Base-by-base conservation (phyloP, 148 eudicot species). In the Mesembryanthemum crystallinum region DNA sequence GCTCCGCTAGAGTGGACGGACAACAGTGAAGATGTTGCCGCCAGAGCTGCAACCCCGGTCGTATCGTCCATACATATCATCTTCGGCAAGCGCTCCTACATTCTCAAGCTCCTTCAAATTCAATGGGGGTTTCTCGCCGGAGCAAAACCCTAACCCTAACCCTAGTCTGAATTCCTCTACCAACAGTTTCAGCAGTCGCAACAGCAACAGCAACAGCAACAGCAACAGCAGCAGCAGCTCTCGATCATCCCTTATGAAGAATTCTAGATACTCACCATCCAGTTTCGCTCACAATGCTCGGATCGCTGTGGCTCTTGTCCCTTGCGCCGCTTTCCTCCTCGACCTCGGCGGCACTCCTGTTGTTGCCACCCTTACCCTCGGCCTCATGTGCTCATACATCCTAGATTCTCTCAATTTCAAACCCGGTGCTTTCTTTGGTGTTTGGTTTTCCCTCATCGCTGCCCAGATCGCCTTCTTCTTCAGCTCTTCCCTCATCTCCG, bases 261-360 rank as follows among this genome's bases (percentile, higher is more conserved):
- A 80, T 24, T 77, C 90, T 7, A 80, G 96, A 30, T 83, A 83
- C 71, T 69, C 85, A 0, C 87, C 91, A 2, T 80, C 97, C 0
- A 45, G 84, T 3, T 90, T 91, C 79, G 45, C 76, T 37, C 85
- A 94, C 88, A 94, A 94, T 77, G 76, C 69, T 71, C 80, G 95
- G 29, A 85, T 94, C 75, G 93, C 93, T 37, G 29, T 86, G 28
- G 95, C 89, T 4, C 90, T 94, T 0, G 83, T 86, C 23, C 98
- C 98, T 2, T 88, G 84, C 77, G 95, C 90, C 58, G 89, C 83
- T 27, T 85, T 94, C 73, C 93, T 94, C 45, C 83, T 94, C 28
- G 98, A 94, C 87, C 95, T 94, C 29, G 98, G 98, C 54, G 97
- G 97, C 45, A 81, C 95, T 1, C 92, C 93, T 0, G 98, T 92